phyloP scores from a whole-genome alignment of 192 early-diverging fungal species.

The Coemansia reversa region DNA sequence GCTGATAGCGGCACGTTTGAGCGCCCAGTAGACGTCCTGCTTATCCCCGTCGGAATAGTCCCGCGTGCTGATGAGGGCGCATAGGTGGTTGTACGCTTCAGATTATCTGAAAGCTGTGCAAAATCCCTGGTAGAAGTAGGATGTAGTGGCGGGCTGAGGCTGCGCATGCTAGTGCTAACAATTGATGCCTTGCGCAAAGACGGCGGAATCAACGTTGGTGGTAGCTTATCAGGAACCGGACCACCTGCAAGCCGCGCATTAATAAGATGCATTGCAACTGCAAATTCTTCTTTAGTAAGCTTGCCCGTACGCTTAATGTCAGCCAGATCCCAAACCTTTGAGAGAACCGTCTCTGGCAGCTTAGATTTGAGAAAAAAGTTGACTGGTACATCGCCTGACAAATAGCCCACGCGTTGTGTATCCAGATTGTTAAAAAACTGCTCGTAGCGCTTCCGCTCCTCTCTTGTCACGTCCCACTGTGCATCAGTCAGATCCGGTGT shows the following conservation, averaged over 20 bases:
- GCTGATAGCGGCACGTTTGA: slow-evolving; percentile 32
- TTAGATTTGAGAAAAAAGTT: slow-evolving; percentile 80
- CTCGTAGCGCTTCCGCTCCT: slow-evolving; percentile 75
- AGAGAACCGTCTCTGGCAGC: slow-evolving; percentile 64
- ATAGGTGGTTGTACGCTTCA: slow-evolving; percentile 43
- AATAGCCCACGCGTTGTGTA: slow-evolving; percentile 56
- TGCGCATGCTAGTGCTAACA: slow-evolving; percentile 39
- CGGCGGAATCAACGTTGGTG: slow-evolving; percentile 49
- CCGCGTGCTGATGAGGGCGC: slow-evolving; percentile 16
- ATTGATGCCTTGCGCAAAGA: slow-evolving; percentile 42
- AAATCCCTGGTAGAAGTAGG: slow-evolving; percentile 25
- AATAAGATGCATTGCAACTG: slow-evolving; percentile 79
- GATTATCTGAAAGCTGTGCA: slow-evolving; percentile 17
- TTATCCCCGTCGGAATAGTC: slow-evolving; percentile 15
- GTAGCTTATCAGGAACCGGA: slow-evolving; percentile 55
- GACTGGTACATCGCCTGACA: slow-evolving; percentile 72
- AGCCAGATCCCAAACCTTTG: slow-evolving; percentile 79
- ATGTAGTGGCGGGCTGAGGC: slow-evolving; percentile 30
- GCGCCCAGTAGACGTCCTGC: slow-evolving; percentile 26
- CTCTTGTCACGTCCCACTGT: slow-evolving; percentile 73
- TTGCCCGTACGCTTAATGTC: slow-evolving; percentile 63
- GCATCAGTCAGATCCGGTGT: slow-evolving; percentile 27
- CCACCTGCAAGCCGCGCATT: slow-evolving; percentile 59
- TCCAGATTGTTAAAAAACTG: slow-evolving; percentile 78
- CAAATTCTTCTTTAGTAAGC: slow-evolving; percentile 71